Evolutionary conservation across 148 eudicot genomes (phyloP).

Genomic region (Chenopodium album): DNA sequence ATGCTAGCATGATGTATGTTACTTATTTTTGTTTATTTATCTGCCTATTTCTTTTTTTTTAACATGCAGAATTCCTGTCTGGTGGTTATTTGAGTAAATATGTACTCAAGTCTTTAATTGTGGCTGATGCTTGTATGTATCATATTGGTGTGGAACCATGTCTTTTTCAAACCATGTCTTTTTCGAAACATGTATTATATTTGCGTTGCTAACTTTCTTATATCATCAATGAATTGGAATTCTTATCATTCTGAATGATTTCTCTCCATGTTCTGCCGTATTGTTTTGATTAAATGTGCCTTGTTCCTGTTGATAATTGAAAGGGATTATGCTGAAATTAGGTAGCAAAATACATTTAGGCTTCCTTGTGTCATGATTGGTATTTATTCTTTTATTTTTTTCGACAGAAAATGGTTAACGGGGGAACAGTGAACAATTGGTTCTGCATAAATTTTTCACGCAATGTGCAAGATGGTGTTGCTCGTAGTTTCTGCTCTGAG

Average conservation of each 20-base stretch:
- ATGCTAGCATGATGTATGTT: not conserved
- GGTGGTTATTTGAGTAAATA: not conserved
- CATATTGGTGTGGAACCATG: not conserved
- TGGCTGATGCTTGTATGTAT: not conserved
- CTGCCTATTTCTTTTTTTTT: not conserved
- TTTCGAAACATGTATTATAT: not conserved
- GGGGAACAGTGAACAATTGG: conserved; percentile 68
- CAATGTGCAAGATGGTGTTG: conserved; percentile 56
- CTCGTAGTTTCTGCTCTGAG: conserved; percentile 61
- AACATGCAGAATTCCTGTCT: not conserved
- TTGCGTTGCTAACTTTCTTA: not conserved
- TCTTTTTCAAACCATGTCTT: not conserved
- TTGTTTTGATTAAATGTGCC: not conserved
- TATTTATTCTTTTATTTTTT: not conserved
- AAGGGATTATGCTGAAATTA: not conserved
- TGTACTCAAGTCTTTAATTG: not conserved
- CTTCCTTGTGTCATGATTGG: not conserved
- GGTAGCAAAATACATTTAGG: not conserved
- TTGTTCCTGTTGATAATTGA: not conserved
- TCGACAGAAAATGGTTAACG: conserved; percentile 83
- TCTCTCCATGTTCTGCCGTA: not conserved
- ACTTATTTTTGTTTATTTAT: not conserved
- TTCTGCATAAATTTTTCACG: conserved; percentile 74
- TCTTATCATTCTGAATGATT: not conserved
- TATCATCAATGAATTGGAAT: not conserved